A percentile compares a stretch with the other conserved stretches of the same genome.
These are phyloP conservation scores for Populus hybrid DNA, from an alignment of 441 rosid species.

Conservation along the genomic window DNA sequence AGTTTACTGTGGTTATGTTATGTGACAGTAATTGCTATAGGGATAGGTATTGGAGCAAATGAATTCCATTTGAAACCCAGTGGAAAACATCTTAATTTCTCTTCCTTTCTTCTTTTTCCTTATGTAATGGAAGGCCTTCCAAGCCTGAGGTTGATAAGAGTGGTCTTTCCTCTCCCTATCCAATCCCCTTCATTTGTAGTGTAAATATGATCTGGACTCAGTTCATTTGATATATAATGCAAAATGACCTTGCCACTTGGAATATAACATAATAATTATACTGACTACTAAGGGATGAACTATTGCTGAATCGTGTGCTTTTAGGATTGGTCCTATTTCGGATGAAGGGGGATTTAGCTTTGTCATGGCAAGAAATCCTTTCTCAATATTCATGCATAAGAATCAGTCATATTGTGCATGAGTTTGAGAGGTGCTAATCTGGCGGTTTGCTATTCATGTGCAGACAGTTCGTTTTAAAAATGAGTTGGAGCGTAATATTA, in stretches of 20 bases:
- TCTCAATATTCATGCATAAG: neutral
- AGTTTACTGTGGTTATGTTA: neutral
- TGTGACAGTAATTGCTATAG: neutral
- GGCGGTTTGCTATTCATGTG: constrained; percentile 11
- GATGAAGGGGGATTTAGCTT: neutral
- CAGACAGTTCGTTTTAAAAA: constrained; percentile 97
- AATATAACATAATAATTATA: neutral
- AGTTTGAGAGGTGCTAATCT: neutral
- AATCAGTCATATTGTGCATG: neutral
- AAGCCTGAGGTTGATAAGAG: neutral
- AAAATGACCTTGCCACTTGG: neutral
- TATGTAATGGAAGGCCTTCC: neutral
- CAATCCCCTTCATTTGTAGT: neutral
- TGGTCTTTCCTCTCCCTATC: neutral
- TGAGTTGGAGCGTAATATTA: constrained; percentile 89
- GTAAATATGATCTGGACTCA: neutral
- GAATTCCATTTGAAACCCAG: neutral
- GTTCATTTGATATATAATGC: neutral
- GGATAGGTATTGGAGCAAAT: neutral
- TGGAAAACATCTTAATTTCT: neutral
- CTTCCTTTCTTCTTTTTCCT: neutral
- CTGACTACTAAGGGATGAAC: neutral
- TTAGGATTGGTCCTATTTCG: neutral
- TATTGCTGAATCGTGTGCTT: neutral
- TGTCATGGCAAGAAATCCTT: neutral